Evolutionary conservation across 164 flowering plant genomes (phyloP).

Genomic region (Euptelea pleiosperma): DNA sequence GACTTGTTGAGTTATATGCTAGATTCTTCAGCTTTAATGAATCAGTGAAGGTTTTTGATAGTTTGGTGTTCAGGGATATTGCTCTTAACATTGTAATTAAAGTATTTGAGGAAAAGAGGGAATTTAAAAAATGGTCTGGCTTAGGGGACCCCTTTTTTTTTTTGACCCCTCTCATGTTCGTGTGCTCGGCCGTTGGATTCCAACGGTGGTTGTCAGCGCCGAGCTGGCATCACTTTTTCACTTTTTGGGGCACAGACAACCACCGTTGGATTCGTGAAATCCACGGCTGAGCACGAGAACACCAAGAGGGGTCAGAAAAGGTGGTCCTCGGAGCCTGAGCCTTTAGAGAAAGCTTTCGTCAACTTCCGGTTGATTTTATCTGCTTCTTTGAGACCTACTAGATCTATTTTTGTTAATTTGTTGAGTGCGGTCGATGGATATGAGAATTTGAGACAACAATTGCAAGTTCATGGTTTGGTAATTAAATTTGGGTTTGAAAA

Average conservation of each 20-base stretch:
- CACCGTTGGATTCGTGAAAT: too few relatives aligned
- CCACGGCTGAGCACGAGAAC: too few relatives aligned
- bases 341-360: slow-evolving; percentile 10
- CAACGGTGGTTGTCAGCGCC: too few relatives aligned
- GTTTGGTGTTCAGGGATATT: slow-evolving; percentile 14
- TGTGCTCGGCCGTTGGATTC: too few relatives aligned
- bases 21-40: slow-evolving; percentile 6
- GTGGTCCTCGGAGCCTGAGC: too few relatives aligned
- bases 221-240: too few relatives aligned
- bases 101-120: background rate
- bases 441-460: background rate
- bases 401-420: slow-evolving; percentile 18
- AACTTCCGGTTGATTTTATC: slow-evolving; percentile 13
- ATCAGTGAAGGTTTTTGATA: slow-evolving; percentile 15
- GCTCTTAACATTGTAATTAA: slow-evolving; percentile 18
- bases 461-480: slow-evolving; percentile 8
- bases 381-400: slow-evolving; percentile 11
- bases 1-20: slow-evolving; percentile 17
- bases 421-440: slow-evolving; percentile 4
- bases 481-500: slow-evolving; percentile 17
- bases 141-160: too few relatives aligned
- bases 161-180: too few relatives aligned
- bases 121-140: too few relatives aligned
- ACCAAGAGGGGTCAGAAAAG: too few relatives aligned
- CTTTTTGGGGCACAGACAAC: too few relatives aligned